Evolutionary conservation across 352 stramenopile genomes (phyloP).

Genomic region (Phytophthora agathidicida): DNA sequence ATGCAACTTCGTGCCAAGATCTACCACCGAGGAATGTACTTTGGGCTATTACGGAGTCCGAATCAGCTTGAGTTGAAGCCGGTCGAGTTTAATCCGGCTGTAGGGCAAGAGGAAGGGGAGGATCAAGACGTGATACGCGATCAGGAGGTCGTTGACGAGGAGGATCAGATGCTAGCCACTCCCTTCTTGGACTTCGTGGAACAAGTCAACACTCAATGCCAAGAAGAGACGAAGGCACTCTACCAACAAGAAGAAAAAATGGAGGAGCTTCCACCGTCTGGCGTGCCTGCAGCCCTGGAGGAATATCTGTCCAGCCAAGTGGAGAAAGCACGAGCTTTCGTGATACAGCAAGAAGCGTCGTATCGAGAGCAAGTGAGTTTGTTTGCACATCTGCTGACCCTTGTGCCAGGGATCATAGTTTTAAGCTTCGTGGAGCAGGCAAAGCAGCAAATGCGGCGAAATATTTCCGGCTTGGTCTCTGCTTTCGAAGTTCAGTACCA

Average conservation of each 20-base stretch:
- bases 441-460: slow-evolving; percentile 18
- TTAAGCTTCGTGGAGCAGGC: slow-evolving; percentile 38
- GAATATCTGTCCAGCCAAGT: slow-evolving; percentile 70
- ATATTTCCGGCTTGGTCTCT: slow-evolving; percentile 12
- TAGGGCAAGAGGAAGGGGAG: slow-evolving; percentile 9
- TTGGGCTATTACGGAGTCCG: slow-evolving; percentile 58
- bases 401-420: slow-evolving; percentile 57
- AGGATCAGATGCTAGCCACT: slow-evolving; percentile 26
- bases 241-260: slow-evolving; percentile 70
- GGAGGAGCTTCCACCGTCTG: slow-evolving; percentile 64
- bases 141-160: slow-evolving; percentile 50
- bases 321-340: slow-evolving; percentile 65
- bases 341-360: slow-evolving; percentile 52
- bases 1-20: slow-evolving; percentile 66
- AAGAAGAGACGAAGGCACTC: slow-evolving; percentile 56
- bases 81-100: slow-evolving; percentile 35
- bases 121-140: slow-evolving; percentile 37
- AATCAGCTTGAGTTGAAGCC: slow-evolving; percentile 52
- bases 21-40: slow-evolving; percentile 67
- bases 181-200: slow-evolving; percentile 61
- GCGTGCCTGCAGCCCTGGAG: slow-evolving; percentile 73
- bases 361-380: slow-evolving; percentile 69
- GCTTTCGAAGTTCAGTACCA: slow-evolving; percentile 43
- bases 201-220: slow-evolving; percentile 63
- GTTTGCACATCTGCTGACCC: slow-evolving; percentile 62